A percentile compares a stretch with the other conserved stretches of the same genome.
These are phyloP conservation scores for Cytospora mali DNA, from an alignment of 2,329 filamentous ascomycete genomes.

Conservation along the genomic window DNA sequence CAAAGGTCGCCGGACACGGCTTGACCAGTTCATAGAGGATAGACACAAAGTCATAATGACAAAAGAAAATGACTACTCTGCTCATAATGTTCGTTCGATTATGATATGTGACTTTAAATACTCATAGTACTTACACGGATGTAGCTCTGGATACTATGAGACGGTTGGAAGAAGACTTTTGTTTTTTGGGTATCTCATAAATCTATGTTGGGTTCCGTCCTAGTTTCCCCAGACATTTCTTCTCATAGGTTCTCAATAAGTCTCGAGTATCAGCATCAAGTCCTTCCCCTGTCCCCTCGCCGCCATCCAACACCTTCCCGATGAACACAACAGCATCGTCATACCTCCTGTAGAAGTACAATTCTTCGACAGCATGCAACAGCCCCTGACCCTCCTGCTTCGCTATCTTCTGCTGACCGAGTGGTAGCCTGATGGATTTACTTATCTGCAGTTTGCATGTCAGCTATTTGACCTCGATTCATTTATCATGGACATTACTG, in stretches of 20 bases:
- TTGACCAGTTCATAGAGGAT: slow-evolving; percentile 24
- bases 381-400: slow-evolving; percentile 55
- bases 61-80: slow-evolving; percentile 6
- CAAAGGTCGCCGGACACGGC: slow-evolving; percentile 21
- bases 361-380: slow-evolving; percentile 59
- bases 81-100: not conserved
- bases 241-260: slow-evolving; percentile 47
- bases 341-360: slow-evolving; percentile 57
- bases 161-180: not conserved
- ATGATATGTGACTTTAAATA: not conserved
- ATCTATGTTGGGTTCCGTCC: not conserved
- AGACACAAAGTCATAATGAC: slow-evolving; percentile 15
- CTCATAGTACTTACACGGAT: not conserved
- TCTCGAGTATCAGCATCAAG: slow-evolving; percentile 49
- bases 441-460: slow-evolving; percentile 43
- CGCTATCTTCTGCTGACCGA: slow-evolving; percentile 37
- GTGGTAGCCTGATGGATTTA: slow-evolving; percentile 47
- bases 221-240: slow-evolving; percentile 43
- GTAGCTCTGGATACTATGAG: not conserved
- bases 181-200: not conserved
- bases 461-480: not conserved
- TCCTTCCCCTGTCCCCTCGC: slow-evolving; percentile 33
- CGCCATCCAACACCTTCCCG: slow-evolving; percentile 37
- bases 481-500: not conserved
- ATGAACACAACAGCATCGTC: slow-evolving; percentile 49